Conservation (phyloP, 371 early-diverging fungal species). For the Rhizomucor miehei region DNA sequence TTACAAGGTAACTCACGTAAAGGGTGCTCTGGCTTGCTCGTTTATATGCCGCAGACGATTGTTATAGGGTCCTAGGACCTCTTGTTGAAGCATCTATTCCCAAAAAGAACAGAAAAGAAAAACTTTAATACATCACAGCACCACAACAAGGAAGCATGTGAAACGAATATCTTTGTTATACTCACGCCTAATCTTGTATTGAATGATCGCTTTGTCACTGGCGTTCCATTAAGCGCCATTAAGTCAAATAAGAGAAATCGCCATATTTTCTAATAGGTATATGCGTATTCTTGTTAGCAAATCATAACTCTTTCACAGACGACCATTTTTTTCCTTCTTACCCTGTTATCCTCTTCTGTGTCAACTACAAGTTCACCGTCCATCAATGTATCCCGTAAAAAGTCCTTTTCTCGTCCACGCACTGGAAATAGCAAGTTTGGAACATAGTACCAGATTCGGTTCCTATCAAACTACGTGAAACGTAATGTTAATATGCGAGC, state of each 20-base stretch:
- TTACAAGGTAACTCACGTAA: conserved; percentile 53
- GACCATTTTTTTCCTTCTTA: background rate
- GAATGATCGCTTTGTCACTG: conserved; percentile 57
- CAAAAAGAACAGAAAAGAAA: too few relatives aligned
- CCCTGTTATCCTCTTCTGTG: conserved; percentile 9
- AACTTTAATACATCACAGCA: conserved; percentile 1
- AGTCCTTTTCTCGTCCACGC: conserved; percentile 52
- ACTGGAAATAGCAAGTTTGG: conserved; percentile 60
- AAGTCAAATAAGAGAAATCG: conserved; percentile 72
- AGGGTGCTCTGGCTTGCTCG: conserved; percentile 53
- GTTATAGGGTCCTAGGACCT: conserved; percentile 59
- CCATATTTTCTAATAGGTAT: conserved; percentile 41
- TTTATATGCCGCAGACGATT: conserved; percentile 29
- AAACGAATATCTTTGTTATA: conserved; percentile 2
- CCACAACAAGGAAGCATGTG: background rate
- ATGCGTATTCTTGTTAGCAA: background rate
- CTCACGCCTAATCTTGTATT: conserved; percentile 69
- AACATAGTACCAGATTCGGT: conserved; percentile 62
- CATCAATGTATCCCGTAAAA: conserved; percentile 69
- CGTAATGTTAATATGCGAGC: background rate
- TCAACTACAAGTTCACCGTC: conserved; percentile 79
- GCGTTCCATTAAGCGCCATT: conserved; percentile 59
- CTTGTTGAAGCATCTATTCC: conserved; percentile 59
- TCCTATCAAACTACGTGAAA: conserved; percentile 62
- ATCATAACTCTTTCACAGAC: background rate